Percentiles rank a stretch among this genome's conserved stretches.
Evolutionary conservation across 495 filamentous ascomycete genomes (phyloP).

Genomic region (Alectoria sarmentosa): DNA sequence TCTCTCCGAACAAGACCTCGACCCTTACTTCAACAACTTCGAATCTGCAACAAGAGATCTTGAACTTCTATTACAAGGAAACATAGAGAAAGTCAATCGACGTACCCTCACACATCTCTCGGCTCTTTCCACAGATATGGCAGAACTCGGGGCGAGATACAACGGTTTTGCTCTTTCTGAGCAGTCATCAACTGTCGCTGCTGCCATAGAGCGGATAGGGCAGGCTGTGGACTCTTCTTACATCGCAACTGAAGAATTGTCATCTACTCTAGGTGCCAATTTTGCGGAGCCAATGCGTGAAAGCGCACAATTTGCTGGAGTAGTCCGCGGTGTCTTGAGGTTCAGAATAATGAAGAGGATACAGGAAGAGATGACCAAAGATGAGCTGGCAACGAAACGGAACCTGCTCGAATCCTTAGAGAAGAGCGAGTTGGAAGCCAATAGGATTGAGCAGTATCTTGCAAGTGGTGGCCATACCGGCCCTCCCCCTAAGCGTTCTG

Average conservation of each 20-base stretch:
- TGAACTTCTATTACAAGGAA: conserved; percentile 77
- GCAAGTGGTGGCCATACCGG: conserved; percentile 53
- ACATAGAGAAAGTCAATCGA: conserved; percentile 92
- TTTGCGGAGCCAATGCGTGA: conserved; percentile 98
- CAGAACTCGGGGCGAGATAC: conserved; percentile 85
- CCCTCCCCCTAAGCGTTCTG: conserved; percentile 55
- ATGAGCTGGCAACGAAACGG: conserved; percentile 79
- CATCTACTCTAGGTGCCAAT: conserved; percentile 69
- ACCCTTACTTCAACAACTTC: conserved; percentile 91
- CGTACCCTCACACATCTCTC: conserved; percentile 79
- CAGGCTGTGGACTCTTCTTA: conserved; percentile 96
- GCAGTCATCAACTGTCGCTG: conserved; percentile 75
- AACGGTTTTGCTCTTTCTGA: conserved; percentile 97
- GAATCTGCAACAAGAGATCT: conserved; percentile 83
- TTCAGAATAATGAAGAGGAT: conserved; percentile 88
- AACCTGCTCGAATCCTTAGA: conserved; percentile 74
- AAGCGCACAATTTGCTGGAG: conserved; percentile 91
- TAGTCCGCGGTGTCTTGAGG: conserved; percentile 79
- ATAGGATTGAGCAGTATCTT: conserved; percentile 87
- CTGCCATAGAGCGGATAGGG: conserved; percentile 88
- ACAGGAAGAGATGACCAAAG: conserved; percentile 94
- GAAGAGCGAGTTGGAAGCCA: conserved; percentile 81
- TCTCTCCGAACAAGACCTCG: conserved; percentile 80
- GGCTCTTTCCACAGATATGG: conserved; percentile 75
- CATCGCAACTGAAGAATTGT: conserved; percentile 88